These are phyloP conservation scores for Rhizopogon roseolus DNA, from an alignment of 768 basidiomycete species.

Conservation along the genomic window DNA sequence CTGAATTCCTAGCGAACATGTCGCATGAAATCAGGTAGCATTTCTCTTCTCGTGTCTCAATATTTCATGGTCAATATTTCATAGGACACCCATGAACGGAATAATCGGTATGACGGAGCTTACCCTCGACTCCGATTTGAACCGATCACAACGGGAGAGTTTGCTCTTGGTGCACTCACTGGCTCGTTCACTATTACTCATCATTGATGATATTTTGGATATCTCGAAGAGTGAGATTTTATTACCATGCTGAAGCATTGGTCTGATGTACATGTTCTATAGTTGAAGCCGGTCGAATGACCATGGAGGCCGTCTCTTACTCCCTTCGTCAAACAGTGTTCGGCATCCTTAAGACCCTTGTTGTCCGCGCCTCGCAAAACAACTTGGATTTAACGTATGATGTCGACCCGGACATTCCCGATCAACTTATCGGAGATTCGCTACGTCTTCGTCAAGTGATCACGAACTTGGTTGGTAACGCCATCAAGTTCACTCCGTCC, in stretches of 20 bases:
- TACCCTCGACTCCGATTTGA: conserved; percentile 93
- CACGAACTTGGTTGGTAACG: conserved; percentile 92
- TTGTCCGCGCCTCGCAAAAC: conserved; percentile 95
- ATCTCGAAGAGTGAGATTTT: conserved; percentile 90
- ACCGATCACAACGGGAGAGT: conserved; percentile 91
- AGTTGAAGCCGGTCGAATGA: conserved; percentile 99
- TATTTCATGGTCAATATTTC: not conserved
- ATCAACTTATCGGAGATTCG: conserved; percentile 95
- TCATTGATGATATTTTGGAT: conserved; percentile 99
- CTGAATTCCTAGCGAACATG: conserved; percentile 99
- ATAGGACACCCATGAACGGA: conserved; percentile 99
- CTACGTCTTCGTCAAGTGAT: conserved; percentile 92
- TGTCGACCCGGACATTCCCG: conserved; percentile 92
- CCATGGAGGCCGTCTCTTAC: conserved; percentile 98
- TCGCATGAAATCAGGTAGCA: conserved; percentile 85
- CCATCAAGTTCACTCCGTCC: conserved; percentile 93
- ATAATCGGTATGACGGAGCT: conserved; percentile 99
- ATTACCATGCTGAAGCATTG: not conserved
- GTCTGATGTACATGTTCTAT: conserved; percentile 10
- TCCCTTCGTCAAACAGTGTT: conserved; percentile 96
- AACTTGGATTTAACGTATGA: conserved; percentile 95
- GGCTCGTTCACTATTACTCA: conserved; percentile 87
- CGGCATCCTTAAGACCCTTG: conserved; percentile 95
- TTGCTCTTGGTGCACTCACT: conserved; percentile 92
- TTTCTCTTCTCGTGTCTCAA: conserved; percentile 21